Conservation (phyloP, 148 eudicot species). For the Selenicereus undatus region DNA sequence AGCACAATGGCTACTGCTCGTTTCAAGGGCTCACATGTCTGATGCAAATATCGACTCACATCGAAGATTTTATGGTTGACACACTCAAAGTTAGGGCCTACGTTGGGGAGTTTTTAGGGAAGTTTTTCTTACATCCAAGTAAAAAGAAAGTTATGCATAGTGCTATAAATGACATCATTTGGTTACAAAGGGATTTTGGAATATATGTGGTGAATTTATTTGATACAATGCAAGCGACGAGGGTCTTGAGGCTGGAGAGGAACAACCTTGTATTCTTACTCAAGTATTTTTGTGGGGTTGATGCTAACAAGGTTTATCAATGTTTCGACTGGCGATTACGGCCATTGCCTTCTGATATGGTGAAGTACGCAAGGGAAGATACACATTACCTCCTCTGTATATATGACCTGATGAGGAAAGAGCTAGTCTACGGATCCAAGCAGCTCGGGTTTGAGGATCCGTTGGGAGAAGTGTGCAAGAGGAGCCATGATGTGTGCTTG, state of each 20-base stretch:
- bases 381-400: constrained; percentile 13
- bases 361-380: constrained; percentile 18
- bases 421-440: neutral
- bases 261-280: neutral
- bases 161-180: constrained; percentile 6
- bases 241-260: neutral
- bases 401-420: neutral
- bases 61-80: constrained; percentile 9
- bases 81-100: neutral
- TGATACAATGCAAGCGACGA: constrained; percentile 19
- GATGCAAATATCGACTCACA: constrained; percentile 23
- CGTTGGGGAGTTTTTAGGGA: neutral
- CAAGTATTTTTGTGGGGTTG: neutral
- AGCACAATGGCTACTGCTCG: constrained; percentile 3
- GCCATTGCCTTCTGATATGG: constrained; percentile 9
- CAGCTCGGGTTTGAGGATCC: neutral
- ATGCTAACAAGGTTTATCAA: neutral
- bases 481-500: neutral
- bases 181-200: constrained; percentile 23
- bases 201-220: constrained; percentile 21
- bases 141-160: constrained; percentile 25
- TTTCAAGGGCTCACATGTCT: constrained; percentile 20
- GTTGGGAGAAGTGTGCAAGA: neutral
- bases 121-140: neutral
- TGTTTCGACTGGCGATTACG: constrained; percentile 17